Conservation (phyloP, 306 rosid genomes). For the Cercis canadensis region DNA sequence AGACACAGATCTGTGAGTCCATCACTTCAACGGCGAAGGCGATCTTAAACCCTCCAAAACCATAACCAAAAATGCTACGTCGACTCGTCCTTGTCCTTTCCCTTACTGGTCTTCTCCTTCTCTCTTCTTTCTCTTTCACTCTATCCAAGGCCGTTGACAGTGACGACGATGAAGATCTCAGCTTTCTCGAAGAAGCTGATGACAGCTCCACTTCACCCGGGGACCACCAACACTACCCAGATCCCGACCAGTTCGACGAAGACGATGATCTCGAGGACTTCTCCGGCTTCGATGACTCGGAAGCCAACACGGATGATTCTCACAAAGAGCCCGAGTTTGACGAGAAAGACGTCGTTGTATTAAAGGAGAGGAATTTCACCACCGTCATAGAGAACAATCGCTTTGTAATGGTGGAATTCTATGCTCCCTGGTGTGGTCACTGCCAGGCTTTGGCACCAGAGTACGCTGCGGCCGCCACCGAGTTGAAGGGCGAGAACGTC, state of each 20-base stretch:
- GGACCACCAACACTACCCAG: constrained; percentile 33
- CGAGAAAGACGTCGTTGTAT: constrained; percentile 88
- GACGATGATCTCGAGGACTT: constrained; percentile 62
- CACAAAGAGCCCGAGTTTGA: constrained; percentile 69
- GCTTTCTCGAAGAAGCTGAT: constrained; percentile 79
- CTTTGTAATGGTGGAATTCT: constrained; percentile 91
- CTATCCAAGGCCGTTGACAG: constrained; percentile 43
- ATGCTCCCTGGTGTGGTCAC: constrained; percentile 99
- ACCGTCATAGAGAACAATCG: constrained; percentile 60
- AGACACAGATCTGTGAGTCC: not conserved
- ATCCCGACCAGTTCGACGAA: constrained; percentile 44
- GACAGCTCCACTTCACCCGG: constrained; percentile 30
- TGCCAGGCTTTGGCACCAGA: constrained; percentile 96
- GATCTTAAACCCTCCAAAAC: not conserved
- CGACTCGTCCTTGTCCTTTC: constrained; percentile 58
- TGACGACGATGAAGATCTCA: constrained; percentile 77
- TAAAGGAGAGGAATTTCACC: constrained; percentile 82
- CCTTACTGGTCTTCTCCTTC: constrained; percentile 64
- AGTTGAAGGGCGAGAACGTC: constrained; percentile 71
- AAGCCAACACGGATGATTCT: constrained; percentile 39
- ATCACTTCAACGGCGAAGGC: not conserved
- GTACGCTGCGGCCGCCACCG: constrained; percentile 91
- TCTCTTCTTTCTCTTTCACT: constrained; percentile 57
- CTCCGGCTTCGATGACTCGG: constrained; percentile 62
- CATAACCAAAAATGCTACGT: constrained; percentile 54